Percentiles rank a stretch among this genome's conserved stretches.
Conservation (phyloP, 331 rosid species). For the Malus hybrid region DNA sequence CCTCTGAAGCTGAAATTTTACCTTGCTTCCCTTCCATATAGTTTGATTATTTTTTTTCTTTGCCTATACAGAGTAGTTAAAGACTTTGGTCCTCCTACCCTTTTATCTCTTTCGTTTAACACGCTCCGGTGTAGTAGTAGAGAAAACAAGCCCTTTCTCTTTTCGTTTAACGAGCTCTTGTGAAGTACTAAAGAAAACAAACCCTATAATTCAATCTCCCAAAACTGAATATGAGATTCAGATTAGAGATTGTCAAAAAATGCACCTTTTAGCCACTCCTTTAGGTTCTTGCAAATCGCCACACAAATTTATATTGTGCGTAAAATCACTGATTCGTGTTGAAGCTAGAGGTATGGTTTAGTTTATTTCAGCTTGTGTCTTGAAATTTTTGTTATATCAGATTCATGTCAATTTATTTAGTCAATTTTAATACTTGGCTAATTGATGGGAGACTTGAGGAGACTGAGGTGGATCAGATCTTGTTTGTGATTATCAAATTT, state of each 20-base stretch:
- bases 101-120: slow-evolving; percentile 8
- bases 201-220: neutral
- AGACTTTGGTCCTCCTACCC: neutral
- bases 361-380: neutral
- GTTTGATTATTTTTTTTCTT: neutral
- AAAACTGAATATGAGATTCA: neutral
- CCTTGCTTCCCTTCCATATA: neutral
- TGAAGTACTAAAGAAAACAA: neutral
- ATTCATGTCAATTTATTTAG: neutral
- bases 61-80: slow-evolving; percentile 18
- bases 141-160: neutral
- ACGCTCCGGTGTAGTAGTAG: neutral
- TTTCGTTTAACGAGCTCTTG: neutral
- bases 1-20: neutral
- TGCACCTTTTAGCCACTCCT: too few species aligned
- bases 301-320: neutral
- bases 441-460: neutral
- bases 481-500: too few species aligned
- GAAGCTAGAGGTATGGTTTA: neutral
- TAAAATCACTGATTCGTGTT: neutral
- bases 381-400: neutral
- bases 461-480: neutral
- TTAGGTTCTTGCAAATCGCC: neutral
- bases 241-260: neutral
- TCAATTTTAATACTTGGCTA: neutral